Conservation (phyloP, 2,329 filamentous ascomycete genomes). For the Neopestalotiopsis sp. region DNA sequence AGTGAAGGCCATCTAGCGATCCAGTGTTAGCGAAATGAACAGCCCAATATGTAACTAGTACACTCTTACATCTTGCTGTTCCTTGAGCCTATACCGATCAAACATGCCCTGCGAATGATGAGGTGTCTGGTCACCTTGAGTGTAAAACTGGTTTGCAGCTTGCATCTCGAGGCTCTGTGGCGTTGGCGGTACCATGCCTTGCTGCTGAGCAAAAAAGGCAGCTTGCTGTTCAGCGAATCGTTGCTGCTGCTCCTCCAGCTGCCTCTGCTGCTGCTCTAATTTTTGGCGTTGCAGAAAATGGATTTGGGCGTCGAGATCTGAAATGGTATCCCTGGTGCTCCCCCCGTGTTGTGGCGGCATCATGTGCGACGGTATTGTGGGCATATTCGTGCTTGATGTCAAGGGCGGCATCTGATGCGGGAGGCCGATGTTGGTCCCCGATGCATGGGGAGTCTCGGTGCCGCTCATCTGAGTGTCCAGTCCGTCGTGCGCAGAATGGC, state of each 20-base stretch:
- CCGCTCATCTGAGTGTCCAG: conserved; percentile 59
- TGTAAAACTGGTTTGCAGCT: conserved; percentile 65
- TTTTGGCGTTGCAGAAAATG: conserved; percentile 70
- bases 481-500: conserved; percentile 41
- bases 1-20: conserved; percentile 72
- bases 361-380: conserved; percentile 52
- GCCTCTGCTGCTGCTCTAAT: conserved; percentile 64
- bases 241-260: conserved; percentile 62
- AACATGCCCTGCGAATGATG: conserved; percentile 66
- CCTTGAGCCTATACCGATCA: conserved; percentile 71
- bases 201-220: conserved; percentile 59
- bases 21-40: conserved; percentile 8
- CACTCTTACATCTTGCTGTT: conserved; percentile 68
- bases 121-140: conserved; percentile 57
- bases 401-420: conserved; percentile 56
- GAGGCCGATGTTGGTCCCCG: conserved; percentile 42
- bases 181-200: conserved; percentile 73
- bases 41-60: not conserved
- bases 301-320: conserved; percentile 69
- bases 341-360: conserved; percentile 46
- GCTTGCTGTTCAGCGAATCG: conserved; percentile 47
- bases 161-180: conserved; percentile 83
- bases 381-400: conserved; percentile 50
- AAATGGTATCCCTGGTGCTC: conserved; percentile 57
- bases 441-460: conserved; percentile 44